Conservation (phyloP, 495 filamentous ascomycete species). For the Astrothelium macrocarpum region DNA sequence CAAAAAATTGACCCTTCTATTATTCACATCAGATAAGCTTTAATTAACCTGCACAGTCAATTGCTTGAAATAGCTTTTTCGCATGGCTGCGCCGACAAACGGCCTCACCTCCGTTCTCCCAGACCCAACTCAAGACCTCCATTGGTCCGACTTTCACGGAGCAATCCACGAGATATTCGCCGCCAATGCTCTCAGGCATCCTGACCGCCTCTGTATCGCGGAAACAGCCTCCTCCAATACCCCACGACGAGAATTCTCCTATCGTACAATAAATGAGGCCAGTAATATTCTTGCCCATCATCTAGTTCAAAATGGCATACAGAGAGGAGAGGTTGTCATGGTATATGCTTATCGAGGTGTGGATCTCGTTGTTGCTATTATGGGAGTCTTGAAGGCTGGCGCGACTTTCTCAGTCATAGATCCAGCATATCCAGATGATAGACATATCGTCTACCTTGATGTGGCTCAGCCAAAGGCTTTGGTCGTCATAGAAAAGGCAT, state of each 20-base stretch:
- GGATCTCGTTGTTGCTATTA: slow-evolving; percentile 55
- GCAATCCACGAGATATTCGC: slow-evolving; percentile 74
- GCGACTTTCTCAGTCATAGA: slow-evolving; percentile 78
- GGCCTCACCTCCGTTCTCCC: slow-evolving; percentile 32
- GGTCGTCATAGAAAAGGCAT: slow-evolving; percentile 72
- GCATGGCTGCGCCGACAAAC: neutral
- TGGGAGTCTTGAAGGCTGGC: slow-evolving; percentile 55
- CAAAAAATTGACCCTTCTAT: too few relatives aligned
- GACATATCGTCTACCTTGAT: slow-evolving; percentile 86
- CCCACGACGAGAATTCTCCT: slow-evolving; percentile 64
- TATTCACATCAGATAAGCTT: too few relatives aligned
- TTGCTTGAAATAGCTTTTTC: too few relatives aligned
- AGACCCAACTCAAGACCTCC: slow-evolving; percentile 64
- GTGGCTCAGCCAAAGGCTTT: slow-evolving; percentile 74
- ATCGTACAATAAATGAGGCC: slow-evolving; percentile 77
- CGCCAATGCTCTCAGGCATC: slow-evolving; percentile 61
- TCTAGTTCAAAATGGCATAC: slow-evolving; percentile 60
- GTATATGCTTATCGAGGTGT: slow-evolving; percentile 76
- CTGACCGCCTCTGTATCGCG: slow-evolving; percentile 69
- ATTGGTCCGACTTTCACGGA: slow-evolving; percentile 75
- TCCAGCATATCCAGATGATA: slow-evolving; percentile 74
- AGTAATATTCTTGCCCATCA: slow-evolving; percentile 74
- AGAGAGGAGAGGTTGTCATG: slow-evolving; percentile 86
- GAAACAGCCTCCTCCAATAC: slow-evolving; percentile 61
- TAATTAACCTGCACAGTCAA: too few relatives aligned